These are phyloP conservation scores for Penicillium maclennaniae DNA, from an alignment of 495 filamentous ascomycete genomes.

Conservation along the genomic window DNA sequence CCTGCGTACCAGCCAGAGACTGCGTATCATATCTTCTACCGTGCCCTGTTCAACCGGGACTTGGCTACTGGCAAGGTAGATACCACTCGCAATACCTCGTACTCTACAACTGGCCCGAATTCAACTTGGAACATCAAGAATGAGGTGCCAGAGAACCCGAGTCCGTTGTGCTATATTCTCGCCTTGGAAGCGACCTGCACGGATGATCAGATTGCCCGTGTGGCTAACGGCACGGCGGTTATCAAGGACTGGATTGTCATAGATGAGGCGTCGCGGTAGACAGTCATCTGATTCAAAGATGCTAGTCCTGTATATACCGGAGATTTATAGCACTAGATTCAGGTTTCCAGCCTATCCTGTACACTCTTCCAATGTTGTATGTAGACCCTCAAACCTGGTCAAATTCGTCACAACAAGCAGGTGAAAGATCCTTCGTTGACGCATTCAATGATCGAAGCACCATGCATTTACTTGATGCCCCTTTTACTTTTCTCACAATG, in stretches of 20 bases:
- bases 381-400: neutral
- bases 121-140: slow-evolving; percentile 53
- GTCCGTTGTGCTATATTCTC: slow-evolving; percentile 46
- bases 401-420: too few relatives aligned
- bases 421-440: too few relatives aligned
- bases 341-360: neutral
- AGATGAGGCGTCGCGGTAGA: slow-evolving; percentile 1
- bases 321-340: neutral
- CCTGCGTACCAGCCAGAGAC: slow-evolving; percentile 57
- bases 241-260: slow-evolving; percentile 50
- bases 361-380: neutral
- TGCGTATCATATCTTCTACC: slow-evolving; percentile 52
- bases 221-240: slow-evolving; percentile 44
- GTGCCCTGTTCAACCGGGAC: slow-evolving; percentile 50
- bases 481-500: too few relatives aligned
- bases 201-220: slow-evolving; percentile 42
- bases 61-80: slow-evolving; percentile 51
- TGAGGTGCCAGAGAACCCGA: slow-evolving; percentile 34
- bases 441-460: too few relatives aligned
- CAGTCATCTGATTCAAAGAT: neutral
- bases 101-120: slow-evolving; percentile 46
- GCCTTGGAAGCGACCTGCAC: slow-evolving; percentile 40
- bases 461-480: too few relatives aligned
- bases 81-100: slow-evolving; percentile 36
- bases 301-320: neutral